A percentile compares a stretch with the other conserved stretches of the same genome.
Evolutionary conservation across 1,284 basidiomycete genomes (phyloP).

Genomic region (Boletellus deceptivus): DNA sequence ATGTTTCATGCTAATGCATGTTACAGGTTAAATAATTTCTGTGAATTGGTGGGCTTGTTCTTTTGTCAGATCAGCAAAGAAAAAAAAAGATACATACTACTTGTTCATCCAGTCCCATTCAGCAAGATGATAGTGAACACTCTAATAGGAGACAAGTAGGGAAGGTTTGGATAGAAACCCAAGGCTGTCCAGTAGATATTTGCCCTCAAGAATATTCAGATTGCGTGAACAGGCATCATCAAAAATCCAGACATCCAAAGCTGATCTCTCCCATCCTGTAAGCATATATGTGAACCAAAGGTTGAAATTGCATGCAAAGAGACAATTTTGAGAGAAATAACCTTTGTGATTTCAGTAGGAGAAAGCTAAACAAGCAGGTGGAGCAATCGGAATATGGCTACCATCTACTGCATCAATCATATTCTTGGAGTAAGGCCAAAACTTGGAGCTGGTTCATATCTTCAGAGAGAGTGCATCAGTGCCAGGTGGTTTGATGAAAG

Average conservation of each 20-base stretch:
- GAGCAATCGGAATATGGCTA: neutral
- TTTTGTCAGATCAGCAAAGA: no score
- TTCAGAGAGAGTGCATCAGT: no score
- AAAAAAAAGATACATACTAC: no score
- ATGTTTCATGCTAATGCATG: constrained; percentile 41
- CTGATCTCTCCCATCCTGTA: constrained; percentile 11
- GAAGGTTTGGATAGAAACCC: neutral
- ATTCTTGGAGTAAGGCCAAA: no score
- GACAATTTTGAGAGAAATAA: neutral
- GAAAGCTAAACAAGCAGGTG: no score
- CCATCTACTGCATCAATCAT: no score
- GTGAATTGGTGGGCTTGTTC: constrained; percentile 9
- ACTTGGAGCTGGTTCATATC: no score
- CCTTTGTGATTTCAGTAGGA: neutral
- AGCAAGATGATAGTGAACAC: neutral
- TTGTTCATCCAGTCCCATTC: no score
- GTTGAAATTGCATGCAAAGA: neutral
- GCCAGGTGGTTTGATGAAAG: no score
- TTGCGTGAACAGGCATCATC: neutral
- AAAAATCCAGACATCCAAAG: constrained; percentile 9
- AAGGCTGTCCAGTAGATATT: constrained; percentile 10
- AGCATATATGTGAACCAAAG: neutral
- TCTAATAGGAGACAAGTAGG: neutral
- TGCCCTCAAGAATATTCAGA: constrained; percentile 4
- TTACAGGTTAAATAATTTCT: constrained; percentile 43